phyloP scores from a whole-genome alignment of 2,329 filamentous ascomycete species.

The Thyridium curvatum region DNA sequence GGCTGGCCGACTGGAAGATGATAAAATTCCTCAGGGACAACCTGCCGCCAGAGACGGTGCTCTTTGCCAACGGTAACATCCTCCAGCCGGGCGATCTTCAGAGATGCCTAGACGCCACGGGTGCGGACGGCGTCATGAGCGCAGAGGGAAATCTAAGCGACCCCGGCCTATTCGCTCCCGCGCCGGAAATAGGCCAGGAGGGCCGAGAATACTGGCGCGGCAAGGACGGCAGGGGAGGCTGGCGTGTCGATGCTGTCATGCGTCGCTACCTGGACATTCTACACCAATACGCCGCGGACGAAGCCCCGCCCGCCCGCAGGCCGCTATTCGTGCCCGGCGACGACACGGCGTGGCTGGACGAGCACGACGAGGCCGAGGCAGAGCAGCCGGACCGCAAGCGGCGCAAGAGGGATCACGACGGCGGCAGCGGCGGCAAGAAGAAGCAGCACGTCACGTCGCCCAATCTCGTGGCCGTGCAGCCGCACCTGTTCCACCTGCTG shows the following conservation, averaged over 20 bases:
- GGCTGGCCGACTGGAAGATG: slow-evolving; percentile 84
- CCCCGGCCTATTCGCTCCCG: slow-evolving; percentile 73
- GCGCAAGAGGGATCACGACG: slow-evolving; percentile 31
- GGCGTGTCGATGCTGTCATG: slow-evolving; percentile 80
- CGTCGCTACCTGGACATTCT: slow-evolving; percentile 88
- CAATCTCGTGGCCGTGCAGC: slow-evolving; percentile 77
- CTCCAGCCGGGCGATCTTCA: slow-evolving; percentile 74
- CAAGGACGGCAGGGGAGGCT: slow-evolving; percentile 72
- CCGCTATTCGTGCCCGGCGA: slow-evolving; percentile 68
- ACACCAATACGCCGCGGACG: slow-evolving; percentile 66
- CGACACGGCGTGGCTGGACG: slow-evolving; percentile 37
- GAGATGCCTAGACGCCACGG: slow-evolving; percentile 72
- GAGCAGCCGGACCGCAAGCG: slow-evolving; percentile 44
- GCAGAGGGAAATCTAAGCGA: slow-evolving; percentile 94
- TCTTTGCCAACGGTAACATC: slow-evolving; percentile 96
- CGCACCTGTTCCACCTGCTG: slow-evolving; percentile 88
- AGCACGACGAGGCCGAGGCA: slow-evolving; percentile 18
- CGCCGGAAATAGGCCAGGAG: slow-evolving; percentile 59
- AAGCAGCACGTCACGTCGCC: slow-evolving; percentile 34
- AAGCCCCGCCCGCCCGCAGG: slow-evolving; percentile 57
- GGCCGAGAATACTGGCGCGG: slow-evolving; percentile 84
- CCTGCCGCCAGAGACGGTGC: slow-evolving; percentile 78
- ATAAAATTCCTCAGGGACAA: slow-evolving; percentile 78
- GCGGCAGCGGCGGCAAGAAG: slow-evolving; percentile 20
- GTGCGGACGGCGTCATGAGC: slow-evolving; percentile 90